Evolutionary conservation across 257 asterid genomes (phyloP), one percentile per base, ranked within the genome.

Genomic region (Solanum phureja): DNA sequence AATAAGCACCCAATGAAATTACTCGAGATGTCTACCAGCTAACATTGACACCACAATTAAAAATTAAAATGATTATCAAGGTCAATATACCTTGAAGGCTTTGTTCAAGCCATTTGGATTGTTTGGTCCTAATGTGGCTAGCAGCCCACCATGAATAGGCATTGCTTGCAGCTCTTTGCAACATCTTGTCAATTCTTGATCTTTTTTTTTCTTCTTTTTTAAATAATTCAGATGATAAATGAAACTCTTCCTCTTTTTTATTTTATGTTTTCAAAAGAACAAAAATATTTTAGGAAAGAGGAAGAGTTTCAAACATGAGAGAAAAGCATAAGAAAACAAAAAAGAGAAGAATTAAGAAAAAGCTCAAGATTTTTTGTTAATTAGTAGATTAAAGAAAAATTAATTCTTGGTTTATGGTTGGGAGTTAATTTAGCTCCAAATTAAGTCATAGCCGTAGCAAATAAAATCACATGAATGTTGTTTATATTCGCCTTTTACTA

Each of bases 81-180:
- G 8, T 12, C 29, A 73, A 52, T 16, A 73, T 19, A 19, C 16
- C 82, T 87, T 86, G 92, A 24, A 92, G 92, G 87, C 90, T 90
- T 42, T 92, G 92, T 35, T 92, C 92, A 6, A 92, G 92, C 92
- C 92, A 92, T 87, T 92, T 90, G 58, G 92, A 92, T 84, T 92
- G 92, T 86, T 90, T 92, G 64, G 94, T 90, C 87, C 93, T 89
- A 58, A 91, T 88, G 46, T 91, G 93, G 91, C 92, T 90, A 14
- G 92, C 91, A 86, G 89, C 87, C 93, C 93, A 90, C 93, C 93
- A 91, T 86, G 93, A 91, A 88, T 91, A 90, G 7, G 92, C 91
- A 92, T 92, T 90, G 85, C 86, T 92, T 82, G 94, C 94, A 77
- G 94, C 94, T 58, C 94, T 90, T 23, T 92, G 94, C 58, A 92